Base-by-base conservation (phyloP, 805 yeast species). In the Teunomyces barrocoloradensis region DNA sequence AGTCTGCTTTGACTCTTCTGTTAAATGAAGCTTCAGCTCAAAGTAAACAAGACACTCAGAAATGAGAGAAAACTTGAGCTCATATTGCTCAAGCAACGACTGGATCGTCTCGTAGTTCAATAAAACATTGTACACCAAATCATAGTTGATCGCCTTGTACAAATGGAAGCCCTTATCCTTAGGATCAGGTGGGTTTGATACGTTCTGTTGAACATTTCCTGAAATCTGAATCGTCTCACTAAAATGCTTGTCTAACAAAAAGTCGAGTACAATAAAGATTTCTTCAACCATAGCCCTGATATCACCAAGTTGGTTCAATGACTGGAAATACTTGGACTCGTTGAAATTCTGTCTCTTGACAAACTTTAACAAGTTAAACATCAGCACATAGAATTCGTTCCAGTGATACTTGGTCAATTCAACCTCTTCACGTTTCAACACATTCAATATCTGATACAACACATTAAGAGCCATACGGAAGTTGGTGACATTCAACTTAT, bases 341-440 rank as follows among this genome's bases (percentile, higher is more conserved):
- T 43, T 17, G 25, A 58, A 42, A 25, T 59, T 45, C 39, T 59
- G 64, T 29, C 48, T 58, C 35, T 52, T 48, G 21, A 61, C 60
- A 47, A 73, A 73, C 21, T 53, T 57, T n/a, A 71, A 44, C 33
- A 73, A 53, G 6, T 51, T 56, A 32, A 68, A 56, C 7, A 72
- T 42, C 0, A 70, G 59, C 28, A 58, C 55, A 50, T 55, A 63
- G 3, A 74, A 59, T 17, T 69, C 75, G 20, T 49, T 53, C 76
- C 75, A 71, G 11, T 59, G 54, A 49, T 72, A 72, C 21, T 52
- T 54, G 1, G 51, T 50, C 6, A 64, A 48, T n/a, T 56, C 53
- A 6, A 50, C 48, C 0, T 51, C 47, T 23, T 59, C 61, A 1
- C 47, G 28, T 11, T 50, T 47, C 27, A 63, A 53, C n/a, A 48